Base-by-base conservation (phyloP, 2,329 filamentous ascomycete species). In the Trichophyton equinum region DNA sequence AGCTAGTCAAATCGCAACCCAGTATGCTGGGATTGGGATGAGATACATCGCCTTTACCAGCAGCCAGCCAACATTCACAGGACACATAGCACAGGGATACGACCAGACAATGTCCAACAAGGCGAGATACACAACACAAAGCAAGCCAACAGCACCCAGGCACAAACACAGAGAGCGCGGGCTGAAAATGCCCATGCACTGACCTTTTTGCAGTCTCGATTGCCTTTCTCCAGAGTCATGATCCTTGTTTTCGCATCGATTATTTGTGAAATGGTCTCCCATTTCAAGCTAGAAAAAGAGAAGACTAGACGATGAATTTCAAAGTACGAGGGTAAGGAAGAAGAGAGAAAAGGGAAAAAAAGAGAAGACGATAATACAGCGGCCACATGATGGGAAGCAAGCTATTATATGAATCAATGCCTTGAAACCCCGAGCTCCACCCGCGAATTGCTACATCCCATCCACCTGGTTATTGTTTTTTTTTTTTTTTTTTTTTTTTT, bases 21-120 rank as follows among this genome's bases (percentile, higher is more conserved):
- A 30, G 22, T 20, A 15, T 53, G 11, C 22, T 25, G 49, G 49
- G 49, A 53, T 53, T 20, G 13, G 25, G 49, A 53, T 53, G 22
- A n/a, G 49, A 53, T 53, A 53, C 49, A 53, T 53, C 49, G 49
- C 22, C 49, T 53, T 53, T 53, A 11, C 22, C 49, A 30, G 49
- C 22, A n/a, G 25, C 22, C 8, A 13, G 22, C 27, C 49, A 25
- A 25, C 27, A 20, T 22, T 25, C 49, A 33, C 49, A 25, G 8
- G 13, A 30, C 20, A 47, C 44, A 30, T n/a, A 25, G 15, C 22
- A 53, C 20, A n/a, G 22, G n/a, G 30, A 53, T 27, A 53, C 11
- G 22, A 25, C 49, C 49, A 27, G 49, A 53, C 49, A 25, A 15
- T 20, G 44, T 25, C 44, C 49, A 22, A 22, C 44, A 7, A 47